Conservation (phyloP, 176 grass and related monocot genomes). For the Hordeum vulgare region DNA sequence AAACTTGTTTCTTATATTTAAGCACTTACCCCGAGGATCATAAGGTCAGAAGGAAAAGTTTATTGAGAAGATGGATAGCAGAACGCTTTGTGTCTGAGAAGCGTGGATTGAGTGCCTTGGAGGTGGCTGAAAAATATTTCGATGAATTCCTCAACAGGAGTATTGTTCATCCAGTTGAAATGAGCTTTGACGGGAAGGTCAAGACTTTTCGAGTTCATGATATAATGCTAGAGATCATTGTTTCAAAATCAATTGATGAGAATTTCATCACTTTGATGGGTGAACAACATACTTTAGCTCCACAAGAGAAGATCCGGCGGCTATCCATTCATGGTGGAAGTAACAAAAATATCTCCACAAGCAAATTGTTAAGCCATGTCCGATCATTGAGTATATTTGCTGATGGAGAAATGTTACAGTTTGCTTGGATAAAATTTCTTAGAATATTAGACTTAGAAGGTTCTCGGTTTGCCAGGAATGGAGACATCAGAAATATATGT, state of each 20-base stretch:
- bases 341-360: slow-evolving; percentile 13
- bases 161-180: slow-evolving; percentile 12
- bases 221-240: slow-evolving; percentile 34
- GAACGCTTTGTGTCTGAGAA: slow-evolving; percentile 29
- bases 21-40: slow-evolving; percentile 26
- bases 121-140: slow-evolving; percentile 22
- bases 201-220: slow-evolving; percentile 42
- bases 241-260: slow-evolving; percentile 31
- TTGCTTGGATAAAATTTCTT: slow-evolving; percentile 29
- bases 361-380: slow-evolving; percentile 25
- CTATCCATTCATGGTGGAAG: slow-evolving; percentile 27
- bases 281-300: slow-evolving; percentile 7
- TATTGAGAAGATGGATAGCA: slow-evolving; percentile 32
- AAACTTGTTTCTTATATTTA: slow-evolving; percentile 41
- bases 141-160: slow-evolving; percentile 27
- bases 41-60: slow-evolving; percentile 25
- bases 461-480: not conserved
- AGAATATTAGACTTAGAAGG: slow-evolving; percentile 38
- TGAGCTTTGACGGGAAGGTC: slow-evolving; percentile 30
- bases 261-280: slow-evolving; percentile 26
- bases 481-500: slow-evolving; percentile 14
- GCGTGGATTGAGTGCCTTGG: slow-evolving; percentile 19
- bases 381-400: slow-evolving; percentile 38
- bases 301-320: slow-evolving; percentile 20
- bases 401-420: slow-evolving; percentile 5